Evolutionary conservation across 1,284 basidiomycete species (phyloP), one percentile per base, ranked within the genome.

Genomic region (Fomitopsis pinicola): DNA sequence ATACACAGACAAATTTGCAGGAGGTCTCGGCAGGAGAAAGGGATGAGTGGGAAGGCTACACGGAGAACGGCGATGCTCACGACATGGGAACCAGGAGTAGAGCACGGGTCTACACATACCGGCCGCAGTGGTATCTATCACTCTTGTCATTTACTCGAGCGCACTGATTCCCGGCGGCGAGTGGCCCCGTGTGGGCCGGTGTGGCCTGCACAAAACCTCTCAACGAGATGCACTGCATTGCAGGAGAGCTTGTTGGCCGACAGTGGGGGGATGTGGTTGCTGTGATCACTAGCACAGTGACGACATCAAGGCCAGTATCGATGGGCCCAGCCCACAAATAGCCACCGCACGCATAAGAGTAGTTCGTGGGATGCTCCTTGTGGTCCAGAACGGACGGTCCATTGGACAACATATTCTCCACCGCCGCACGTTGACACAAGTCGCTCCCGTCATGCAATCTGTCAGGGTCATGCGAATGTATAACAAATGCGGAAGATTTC

Each of bases 91-190:
- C 64, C 59, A 19, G 35, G 9, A 17, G 45, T 59, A 15, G 60
- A 62, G 19, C 61, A 53, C 26, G 55, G 50, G 46, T 61, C 52
- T 5, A 50, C 48, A 26, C 28, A 50, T 26, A 33, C 60, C 33
- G 10, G 52, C 30, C 17, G 9, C 30, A 38, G 17, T 68, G 54
- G 61, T 57, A 57, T 63, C 66, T 36, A 68, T 68, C 42, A 69
- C 68, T 12, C 57, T 62, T 28, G 67, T 67, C 42, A 71, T 68
- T 67, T 66, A 68, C 46, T 63, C 66, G 26, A 59, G 66, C 15
- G 66, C 69, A 22, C 15, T 67, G 28, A 55, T 66, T 30, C 66
- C 69, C 28, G 68, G 65, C 63, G 66, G 70, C 69, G 52, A 61
- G 70, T 55, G 33, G 22, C 15, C 42, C 30, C 14, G 52, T 26